phyloP scores from a whole-genome alignment of 192 early-diverging fungal species.

The Piromyces sp. region DNA sequence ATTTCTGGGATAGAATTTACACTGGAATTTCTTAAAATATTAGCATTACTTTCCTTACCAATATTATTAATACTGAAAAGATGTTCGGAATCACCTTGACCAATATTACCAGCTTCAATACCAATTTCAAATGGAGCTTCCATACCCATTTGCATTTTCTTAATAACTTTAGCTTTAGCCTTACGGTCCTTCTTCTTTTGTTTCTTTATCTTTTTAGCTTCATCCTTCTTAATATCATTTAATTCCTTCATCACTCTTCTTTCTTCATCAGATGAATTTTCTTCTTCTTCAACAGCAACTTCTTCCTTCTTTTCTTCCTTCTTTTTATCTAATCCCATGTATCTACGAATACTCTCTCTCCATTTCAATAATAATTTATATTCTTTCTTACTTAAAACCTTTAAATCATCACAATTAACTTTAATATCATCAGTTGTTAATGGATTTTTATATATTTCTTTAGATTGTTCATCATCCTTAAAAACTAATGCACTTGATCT shows the following conservation, averaged over 20 bases:
- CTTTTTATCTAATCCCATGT: conserved; percentile 17
- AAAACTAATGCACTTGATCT: conserved; percentile 58
- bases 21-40: neutral
- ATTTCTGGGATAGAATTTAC: neutral
- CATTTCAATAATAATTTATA: conserved; percentile 82
- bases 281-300: conserved; percentile 23
- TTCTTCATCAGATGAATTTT: conserved; percentile 6
- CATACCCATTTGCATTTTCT: conserved; percentile 33
- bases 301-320: conserved; percentile 23
- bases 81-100: neutral
- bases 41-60: neutral
- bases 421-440: conserved; percentile 69
- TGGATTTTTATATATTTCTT: conserved; percentile 26
- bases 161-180: conserved; percentile 23
- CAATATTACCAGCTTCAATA: conserved; percentile 10
- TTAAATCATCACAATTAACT: conserved; percentile 66
- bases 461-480: conserved; percentile 45
- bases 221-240: conserved; percentile 5
- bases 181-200: conserved; percentile 21
- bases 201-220: conserved; percentile 18
- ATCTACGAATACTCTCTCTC: conserved; percentile 55
- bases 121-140: conserved; percentile 30
- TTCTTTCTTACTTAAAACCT: conserved; percentile 82
- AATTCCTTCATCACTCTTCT: neutral
- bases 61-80: neutral